Base-by-base conservation (phyloP, 352 stramenopile species). In the Thalassiosira mediterranea region DNA sequence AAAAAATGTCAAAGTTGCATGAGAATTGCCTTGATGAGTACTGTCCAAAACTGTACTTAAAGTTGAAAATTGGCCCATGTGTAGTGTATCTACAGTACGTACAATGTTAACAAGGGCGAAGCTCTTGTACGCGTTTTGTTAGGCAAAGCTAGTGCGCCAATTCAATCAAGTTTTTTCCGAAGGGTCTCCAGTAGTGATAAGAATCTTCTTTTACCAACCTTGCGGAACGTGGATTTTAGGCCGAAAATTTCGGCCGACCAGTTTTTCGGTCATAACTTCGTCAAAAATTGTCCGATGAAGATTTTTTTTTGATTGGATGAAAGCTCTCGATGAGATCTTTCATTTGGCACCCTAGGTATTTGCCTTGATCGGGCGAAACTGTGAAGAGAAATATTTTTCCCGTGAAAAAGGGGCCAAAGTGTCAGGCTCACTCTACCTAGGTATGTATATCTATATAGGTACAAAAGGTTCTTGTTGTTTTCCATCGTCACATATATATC, bases 101-200 rank as follows among this genome's bases (percentile, higher is more conserved):
- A n/a, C n/a, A n/a, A n/a, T n/a, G n/a, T n/a, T n/a, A n/a, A n/a
- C n/a, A n/a, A n/a, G n/a, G n/a, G n/a, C n/a, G n/a, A n/a, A n/a
- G n/a, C n/a, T n/a, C 34, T 42, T 13, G 34, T 42, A 42, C 13
- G 2, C 29, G 34, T 48, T 64, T 64, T 64, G 56, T 64, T 64
- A 64, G 56, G 3, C 56, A 64, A 64, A 64, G 56, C 56, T 64
- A 64, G 56, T 48, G 11, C 56, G 7, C 25, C 51, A 53, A 53
- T 23, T 53, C 5, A 53, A 10, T 53, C 44, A 53, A 53, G 44
- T 28, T 53, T 53, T 53, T 28, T 8, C 44, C 15, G 44, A 28
- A 53, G 38, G 51, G 51, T 37, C 23, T 40, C 19, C 15, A 19
- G 51, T 17, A 26, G 25, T 13, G 25, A 7, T 26, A 1, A 34